A percentile compares a stretch with the other conserved stretches of the same genome.
phyloP scores from a whole-genome alignment of 768 basidiomycete genomes.

The Mycena amicta region DNA sequence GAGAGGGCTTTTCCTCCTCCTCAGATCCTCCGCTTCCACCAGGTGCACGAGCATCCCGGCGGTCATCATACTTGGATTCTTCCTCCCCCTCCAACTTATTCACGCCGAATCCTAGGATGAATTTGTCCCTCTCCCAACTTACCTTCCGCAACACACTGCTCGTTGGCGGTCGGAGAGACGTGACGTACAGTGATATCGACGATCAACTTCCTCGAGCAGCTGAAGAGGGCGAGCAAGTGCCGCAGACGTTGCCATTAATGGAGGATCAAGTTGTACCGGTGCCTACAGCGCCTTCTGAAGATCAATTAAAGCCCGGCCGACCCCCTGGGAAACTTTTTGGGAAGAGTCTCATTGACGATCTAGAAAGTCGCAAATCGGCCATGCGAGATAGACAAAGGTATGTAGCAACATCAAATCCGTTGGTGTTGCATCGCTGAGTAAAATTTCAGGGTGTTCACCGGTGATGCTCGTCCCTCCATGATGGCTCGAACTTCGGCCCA shows the following conservation, averaged over 20 bases:
- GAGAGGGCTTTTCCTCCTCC: slow-evolving; percentile 65
- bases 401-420: no score
- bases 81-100: slow-evolving; percentile 62
- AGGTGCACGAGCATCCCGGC: slow-evolving; percentile 62
- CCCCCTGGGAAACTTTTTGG: slow-evolving; percentile 85
- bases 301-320: slow-evolving; percentile 43
- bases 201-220: slow-evolving; percentile 67
- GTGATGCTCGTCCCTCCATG: slow-evolving; percentile 91
- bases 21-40: slow-evolving; percentile 78
- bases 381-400: slow-evolving; percentile 87
- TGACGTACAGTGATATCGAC: slow-evolving; percentile 63
- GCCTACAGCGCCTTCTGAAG: slow-evolving; percentile 29
- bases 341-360: slow-evolving; percentile 86
- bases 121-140: slow-evolving; percentile 76
- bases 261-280: slow-evolving; percentile 40
- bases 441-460: slow-evolving; percentile 76
- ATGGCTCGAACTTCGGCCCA: slow-evolving; percentile 69
- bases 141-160: slow-evolving; percentile 83
- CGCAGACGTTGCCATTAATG: slow-evolving; percentile 45
- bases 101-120: slow-evolving; percentile 76
- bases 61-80: slow-evolving; percentile 43
- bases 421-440: neutral
- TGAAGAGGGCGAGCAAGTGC: slow-evolving; percentile 76
- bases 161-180: slow-evolving; percentile 67
- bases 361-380: slow-evolving; percentile 79